Conservation (phyloP, 202 grass and related monocot genomes). For the Panicum virgatum region DNA sequence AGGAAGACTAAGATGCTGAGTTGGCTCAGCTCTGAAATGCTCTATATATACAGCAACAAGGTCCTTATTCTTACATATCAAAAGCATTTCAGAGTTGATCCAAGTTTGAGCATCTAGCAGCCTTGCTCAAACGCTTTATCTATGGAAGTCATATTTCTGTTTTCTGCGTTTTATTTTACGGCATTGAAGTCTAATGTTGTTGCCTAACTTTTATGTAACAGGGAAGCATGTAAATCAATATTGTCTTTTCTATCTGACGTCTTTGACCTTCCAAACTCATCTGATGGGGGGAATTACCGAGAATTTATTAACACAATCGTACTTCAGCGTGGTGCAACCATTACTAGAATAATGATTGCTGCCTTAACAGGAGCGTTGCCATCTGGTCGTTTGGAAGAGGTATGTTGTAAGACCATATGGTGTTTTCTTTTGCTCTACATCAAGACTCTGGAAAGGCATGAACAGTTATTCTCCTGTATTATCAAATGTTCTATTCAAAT, state of each 20-base stretch:
- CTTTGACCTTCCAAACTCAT: slow-evolving; percentile 82
- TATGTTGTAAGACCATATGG: slow-evolving; percentile 34
- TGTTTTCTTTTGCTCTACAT: slow-evolving; percentile 40
- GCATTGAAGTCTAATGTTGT: slow-evolving; percentile 34
- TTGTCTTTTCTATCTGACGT: slow-evolving; percentile 85
- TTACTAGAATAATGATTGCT: slow-evolving; percentile 97
- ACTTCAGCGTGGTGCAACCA: slow-evolving; percentile 74
- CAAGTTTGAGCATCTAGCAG: not conserved
- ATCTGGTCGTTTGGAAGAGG: slow-evolving; percentile 87
- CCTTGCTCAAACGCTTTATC: slow-evolving; percentile 7
- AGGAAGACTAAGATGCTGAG: slow-evolving; percentile 8
- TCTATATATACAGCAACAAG: not conserved
- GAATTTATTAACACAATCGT: slow-evolving; percentile 71
- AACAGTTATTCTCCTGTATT: not conserved
- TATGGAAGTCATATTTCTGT: slow-evolving; percentile 18
- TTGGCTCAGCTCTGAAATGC: not conserved
- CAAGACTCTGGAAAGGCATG: not conserved
- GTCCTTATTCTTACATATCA: not conserved
- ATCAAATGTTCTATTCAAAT: not conserved
- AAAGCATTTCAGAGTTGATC: not conserved
- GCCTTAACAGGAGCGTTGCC: slow-evolving; percentile 87
- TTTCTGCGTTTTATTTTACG: slow-evolving; percentile 16
- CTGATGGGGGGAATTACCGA: slow-evolving; percentile 62
- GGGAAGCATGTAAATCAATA: slow-evolving; percentile 98
- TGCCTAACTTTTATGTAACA: slow-evolving; percentile 36